A percentile compares a stretch with the other conserved stretches of the same genome.
Conservation (phyloP, 192 early-diverging fungal genomes). For the Mortierella antarctica region DNA sequence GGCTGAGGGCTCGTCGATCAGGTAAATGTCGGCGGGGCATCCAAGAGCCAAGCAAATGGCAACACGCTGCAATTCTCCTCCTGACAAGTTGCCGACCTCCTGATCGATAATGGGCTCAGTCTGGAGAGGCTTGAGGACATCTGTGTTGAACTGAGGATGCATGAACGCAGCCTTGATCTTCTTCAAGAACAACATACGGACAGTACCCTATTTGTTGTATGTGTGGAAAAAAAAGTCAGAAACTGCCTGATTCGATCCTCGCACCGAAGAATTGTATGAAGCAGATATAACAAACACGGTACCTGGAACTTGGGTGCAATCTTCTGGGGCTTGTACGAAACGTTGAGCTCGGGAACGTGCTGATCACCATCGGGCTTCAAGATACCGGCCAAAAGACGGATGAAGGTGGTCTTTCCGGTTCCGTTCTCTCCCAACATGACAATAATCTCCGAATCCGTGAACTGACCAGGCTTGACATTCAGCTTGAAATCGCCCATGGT, state of each 20-base stretch:
- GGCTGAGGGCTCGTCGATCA: constrained; percentile 98
- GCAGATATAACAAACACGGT: not conserved
- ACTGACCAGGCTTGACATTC: constrained; percentile 80
- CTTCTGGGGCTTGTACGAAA: constrained; percentile 98
- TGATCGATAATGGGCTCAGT: constrained; percentile 96
- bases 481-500: constrained; percentile 87
- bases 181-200: constrained; percentile 91
- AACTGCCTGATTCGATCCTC: not conserved
- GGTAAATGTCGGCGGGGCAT: constrained; percentile 93
- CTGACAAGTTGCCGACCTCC: constrained; percentile 86
- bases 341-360: constrained; percentile 85
- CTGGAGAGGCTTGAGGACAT: constrained; percentile 94
- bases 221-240: constrained; percentile 2
- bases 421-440: constrained; percentile 99
- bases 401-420: constrained; percentile 98
- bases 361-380: constrained; percentile 82
- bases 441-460: constrained; percentile 97
- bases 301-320: constrained; percentile 92
- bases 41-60: constrained; percentile 93
- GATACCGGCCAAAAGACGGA: constrained; percentile 89
- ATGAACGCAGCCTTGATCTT: constrained; percentile 87
- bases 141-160: constrained; percentile 96
- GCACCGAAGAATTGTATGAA: not conserved
- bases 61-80: constrained; percentile 99
- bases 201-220: constrained; percentile 70